A percentile compares a stretch with the other conserved stretches of the same genome.
These are phyloP conservation scores for Protomyces arabidopsidicola DNA, from an alignment of 1,139 yeast species.

Conservation along the genomic window DNA sequence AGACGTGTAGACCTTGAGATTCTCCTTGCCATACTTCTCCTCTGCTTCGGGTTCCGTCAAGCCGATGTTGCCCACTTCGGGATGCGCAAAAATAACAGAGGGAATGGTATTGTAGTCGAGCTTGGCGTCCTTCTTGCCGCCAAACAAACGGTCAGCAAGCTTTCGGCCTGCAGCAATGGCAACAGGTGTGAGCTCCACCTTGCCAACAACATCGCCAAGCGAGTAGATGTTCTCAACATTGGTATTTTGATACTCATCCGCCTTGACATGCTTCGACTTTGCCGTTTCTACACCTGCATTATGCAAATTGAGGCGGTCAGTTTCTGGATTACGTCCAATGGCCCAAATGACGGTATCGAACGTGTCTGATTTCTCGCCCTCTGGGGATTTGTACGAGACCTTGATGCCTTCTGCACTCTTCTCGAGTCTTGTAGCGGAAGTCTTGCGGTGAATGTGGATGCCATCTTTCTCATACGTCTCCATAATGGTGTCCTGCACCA, in stretches of 20 bases:
- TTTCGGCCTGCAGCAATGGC: slow-evolving; percentile 98
- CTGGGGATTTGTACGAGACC: slow-evolving; percentile 55
- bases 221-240: slow-evolving; percentile 68
- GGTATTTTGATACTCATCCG: slow-evolving; percentile 84
- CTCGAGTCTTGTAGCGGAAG: slow-evolving; percentile 49
- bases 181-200: slow-evolving; percentile 88
- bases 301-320: slow-evolving; percentile 66
- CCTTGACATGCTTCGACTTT: slow-evolving; percentile 56
- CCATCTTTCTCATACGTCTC: slow-evolving; percentile 77
- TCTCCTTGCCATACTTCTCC: slow-evolving; percentile 70
- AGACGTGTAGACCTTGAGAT: slow-evolving; percentile 75
- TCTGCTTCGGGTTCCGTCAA: slow-evolving; percentile 72
- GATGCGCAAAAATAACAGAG: slow-evolving; percentile 89
- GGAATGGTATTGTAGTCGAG: slow-evolving; percentile 85
- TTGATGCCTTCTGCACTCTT: slow-evolving; percentile 53
- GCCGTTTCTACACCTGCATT: slow-evolving; percentile 65
- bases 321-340: slow-evolving; percentile 75
- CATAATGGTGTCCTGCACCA: slow-evolving; percentile 73
- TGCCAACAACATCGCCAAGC: slow-evolving; percentile 87
- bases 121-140: slow-evolving; percentile 57
- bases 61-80: slow-evolving; percentile 95
- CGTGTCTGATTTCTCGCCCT: slow-evolving; percentile 44
- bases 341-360: slow-evolving; percentile 91
- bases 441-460: slow-evolving; percentile 65
- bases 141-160: slow-evolving; percentile 84